A percentile compares a stretch with the other conserved stretches of the same genome.
Conservation (phyloP, 371 early-diverging fungal genomes). For the Mortierella sp. region DNA sequence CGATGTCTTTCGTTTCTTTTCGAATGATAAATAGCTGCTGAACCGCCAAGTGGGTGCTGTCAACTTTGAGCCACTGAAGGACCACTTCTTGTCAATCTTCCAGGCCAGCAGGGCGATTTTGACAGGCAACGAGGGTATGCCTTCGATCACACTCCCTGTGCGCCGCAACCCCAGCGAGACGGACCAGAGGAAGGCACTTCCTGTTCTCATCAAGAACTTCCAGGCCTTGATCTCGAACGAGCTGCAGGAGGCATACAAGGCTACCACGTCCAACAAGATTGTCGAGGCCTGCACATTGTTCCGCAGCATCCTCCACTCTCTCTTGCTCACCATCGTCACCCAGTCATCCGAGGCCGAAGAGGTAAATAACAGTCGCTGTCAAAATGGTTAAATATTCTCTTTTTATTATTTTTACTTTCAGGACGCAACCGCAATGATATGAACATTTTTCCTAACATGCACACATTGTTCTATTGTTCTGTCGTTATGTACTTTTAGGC, state of each 20-base stretch:
- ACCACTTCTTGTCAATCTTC: constrained; percentile 85
- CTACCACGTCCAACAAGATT: constrained; percentile 83
- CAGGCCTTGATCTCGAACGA: constrained; percentile 63
- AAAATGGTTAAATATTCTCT: neutral
- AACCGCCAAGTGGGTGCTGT: constrained; percentile 90
- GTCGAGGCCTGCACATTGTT: constrained; percentile 83
- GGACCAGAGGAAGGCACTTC: constrained; percentile 67
- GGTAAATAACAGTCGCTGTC: constrained; percentile 57
- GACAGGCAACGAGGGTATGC: constrained; percentile 71
- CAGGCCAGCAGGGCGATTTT: constrained; percentile 80
- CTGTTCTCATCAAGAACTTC: constrained; percentile 69
- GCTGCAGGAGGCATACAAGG: constrained; percentile 84
- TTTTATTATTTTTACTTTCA: neutral
- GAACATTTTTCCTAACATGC: neutral
- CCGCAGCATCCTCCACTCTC: constrained; percentile 78
- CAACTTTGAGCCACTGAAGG: constrained; percentile 92
- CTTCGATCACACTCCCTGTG: constrained; percentile 71
- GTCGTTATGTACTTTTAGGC: constrained; percentile 53
- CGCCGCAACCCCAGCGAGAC: constrained; percentile 74
- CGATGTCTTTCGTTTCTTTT: neutral
- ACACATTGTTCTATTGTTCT: neutral
- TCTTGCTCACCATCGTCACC: constrained; percentile 75
- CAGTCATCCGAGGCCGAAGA: constrained; percentile 77
- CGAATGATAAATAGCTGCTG: constrained; percentile 65
- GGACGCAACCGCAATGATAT: too few relatives aligned